phyloP scores from a whole-genome alignment of 2,329 filamentous ascomycete genomes.

The Xenoacremonium recifei region DNA sequence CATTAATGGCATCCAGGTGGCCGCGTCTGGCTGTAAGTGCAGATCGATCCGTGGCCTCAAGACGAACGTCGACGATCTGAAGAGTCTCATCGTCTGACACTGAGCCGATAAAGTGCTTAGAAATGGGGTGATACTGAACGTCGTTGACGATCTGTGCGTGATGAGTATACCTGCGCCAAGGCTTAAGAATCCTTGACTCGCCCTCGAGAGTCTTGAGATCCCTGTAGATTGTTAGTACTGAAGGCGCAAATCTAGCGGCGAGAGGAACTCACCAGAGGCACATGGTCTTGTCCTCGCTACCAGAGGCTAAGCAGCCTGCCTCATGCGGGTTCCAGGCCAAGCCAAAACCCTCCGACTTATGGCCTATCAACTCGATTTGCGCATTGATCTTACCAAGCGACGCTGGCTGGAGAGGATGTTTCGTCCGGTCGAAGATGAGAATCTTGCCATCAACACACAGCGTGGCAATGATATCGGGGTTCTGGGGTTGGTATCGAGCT shows the following conservation, averaged over 20 bases:
- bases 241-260: constrained; percentile 2
- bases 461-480: constrained; percentile 93
- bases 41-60: constrained; percentile 61
- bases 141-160: constrained; percentile 94
- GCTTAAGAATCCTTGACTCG: constrained; percentile 67
- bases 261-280: constrained; percentile 69
- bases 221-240: constrained; percentile 43
- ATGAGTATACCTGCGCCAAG: constrained; percentile 76
- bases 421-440: constrained; percentile 93
- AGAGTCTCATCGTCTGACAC: constrained; percentile 95
- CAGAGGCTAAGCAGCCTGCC: constrained; percentile 80
- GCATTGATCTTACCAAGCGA: constrained; percentile 64
- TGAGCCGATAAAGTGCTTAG: constrained; percentile 81
- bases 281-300: constrained; percentile 89
- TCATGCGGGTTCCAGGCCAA: constrained; percentile 88
- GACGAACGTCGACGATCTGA: constrained; percentile 86
- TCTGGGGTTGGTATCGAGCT: constrained; percentile 95
- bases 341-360: constrained; percentile 87
- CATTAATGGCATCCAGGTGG: constrained; percentile 91
- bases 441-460: constrained; percentile 85
- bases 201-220: constrained; percentile 76
- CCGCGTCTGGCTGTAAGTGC: constrained; percentile 69
- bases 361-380: constrained; percentile 82
- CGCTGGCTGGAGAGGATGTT: constrained; percentile 77
- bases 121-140: constrained; percentile 89